phyloP scores from a whole-genome alignment of 805 yeast genomes.

The Vanderwaltozyma tropicalis region DNA sequence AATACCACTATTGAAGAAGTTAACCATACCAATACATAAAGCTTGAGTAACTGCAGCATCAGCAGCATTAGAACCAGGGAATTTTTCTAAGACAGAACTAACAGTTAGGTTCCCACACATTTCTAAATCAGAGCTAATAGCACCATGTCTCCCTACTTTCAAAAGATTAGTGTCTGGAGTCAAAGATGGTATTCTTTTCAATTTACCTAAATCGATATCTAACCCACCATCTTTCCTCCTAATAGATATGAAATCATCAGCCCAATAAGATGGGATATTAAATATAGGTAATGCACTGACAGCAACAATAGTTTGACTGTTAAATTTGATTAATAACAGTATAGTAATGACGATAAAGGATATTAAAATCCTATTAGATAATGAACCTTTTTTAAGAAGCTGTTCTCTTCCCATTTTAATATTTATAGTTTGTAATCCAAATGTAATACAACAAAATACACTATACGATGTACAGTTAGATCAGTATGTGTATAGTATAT shows the following conservation, averaged over 20 bases:
- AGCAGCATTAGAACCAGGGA: slow-evolving; percentile 64
- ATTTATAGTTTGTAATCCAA: too few species aligned
- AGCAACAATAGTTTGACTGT: too few species aligned
- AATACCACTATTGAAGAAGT: slow-evolving; percentile 77
- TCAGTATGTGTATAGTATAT: too few species aligned
- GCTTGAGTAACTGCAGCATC: slow-evolving; percentile 89
- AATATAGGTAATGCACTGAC: neutral
- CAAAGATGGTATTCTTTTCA: slow-evolving; percentile 29
- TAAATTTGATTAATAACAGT: too few species aligned
- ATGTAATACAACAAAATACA: too few species aligned
- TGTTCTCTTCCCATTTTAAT: too few species aligned
- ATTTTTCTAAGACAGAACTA: slow-evolving; percentile 18
- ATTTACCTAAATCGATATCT: slow-evolving; percentile 32
- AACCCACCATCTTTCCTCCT: slow-evolving; percentile 9
- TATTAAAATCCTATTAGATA: too few species aligned
- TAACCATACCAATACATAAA: slow-evolving; percentile 75
- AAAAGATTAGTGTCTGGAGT: slow-evolving; percentile 23
- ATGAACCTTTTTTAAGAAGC: too few species aligned
- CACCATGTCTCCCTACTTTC: slow-evolving; percentile 22
- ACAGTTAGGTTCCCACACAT: slow-evolving; percentile 24
- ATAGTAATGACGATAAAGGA: too few species aligned
- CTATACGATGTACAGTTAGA: too few species aligned
- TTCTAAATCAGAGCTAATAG: slow-evolving; percentile 31
- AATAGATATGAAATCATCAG: too few species aligned
- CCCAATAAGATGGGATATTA: neutral